Base-by-base conservation (phyloP, 345 rosid genomes). In the Linum usitatissimum region DNA sequence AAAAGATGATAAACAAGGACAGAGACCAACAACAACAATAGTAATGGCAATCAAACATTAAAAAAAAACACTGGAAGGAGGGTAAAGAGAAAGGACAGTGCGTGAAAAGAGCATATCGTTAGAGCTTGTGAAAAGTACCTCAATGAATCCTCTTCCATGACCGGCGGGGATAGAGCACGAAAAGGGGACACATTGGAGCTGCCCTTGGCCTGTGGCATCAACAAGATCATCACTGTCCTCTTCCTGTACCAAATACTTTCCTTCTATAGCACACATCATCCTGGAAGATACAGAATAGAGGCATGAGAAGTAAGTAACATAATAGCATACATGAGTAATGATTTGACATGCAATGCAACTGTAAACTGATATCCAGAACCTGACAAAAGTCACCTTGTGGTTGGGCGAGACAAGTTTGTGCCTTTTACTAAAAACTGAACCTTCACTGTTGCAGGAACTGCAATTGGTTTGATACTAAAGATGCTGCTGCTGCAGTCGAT, bases 141-240 rank as follows among this genome's bases (percentile, higher is more conserved):
- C 99, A 55, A 94, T 83, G 75, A 88, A 94, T 65, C 99, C 99
- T 76, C 97, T 82, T 70, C 99, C 95, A 55, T 66, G 70, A 30
- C 69, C 69, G 3, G 70, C 31, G 8, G 97, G 90, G 66, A 90
- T 71, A 70, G 89, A 77, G 77, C 93, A 90, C 53, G 84, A 81
- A 57, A 88, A 82, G 65, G 68, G 78, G 19, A 90, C 71, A 65
- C 69, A 81, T 36, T 82, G 93, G 54, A 79, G 70, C 68, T 84
- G 92, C 68, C 77, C 80, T 53, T 73, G 75, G 70, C 71, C 85
- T 63, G 76, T 72, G 65, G 64, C 66, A 70, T 76, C 81, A 66
- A 66, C 72, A 49, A 79, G 56, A 53, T 87, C 97, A 57, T 71
- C 59, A 73, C 64, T 60, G 65, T 67, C 68, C 72, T 85, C 38